Evolutionary conservation across 1,284 basidiomycete species (phyloP).

Genomic region (Pseudozyma sp.): DNA sequence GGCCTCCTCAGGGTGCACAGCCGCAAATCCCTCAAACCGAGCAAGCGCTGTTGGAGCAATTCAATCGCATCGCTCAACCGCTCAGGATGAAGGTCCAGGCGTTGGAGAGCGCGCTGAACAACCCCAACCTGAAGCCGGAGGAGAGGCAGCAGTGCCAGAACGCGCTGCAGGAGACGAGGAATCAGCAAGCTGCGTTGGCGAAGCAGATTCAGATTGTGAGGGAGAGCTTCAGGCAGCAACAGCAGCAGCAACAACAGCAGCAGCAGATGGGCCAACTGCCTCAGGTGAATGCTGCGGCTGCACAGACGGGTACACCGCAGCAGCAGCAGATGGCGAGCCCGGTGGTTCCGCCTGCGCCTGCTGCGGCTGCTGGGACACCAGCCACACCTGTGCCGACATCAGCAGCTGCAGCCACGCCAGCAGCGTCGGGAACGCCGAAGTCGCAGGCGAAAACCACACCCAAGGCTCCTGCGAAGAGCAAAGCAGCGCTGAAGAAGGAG

Average conservation of each 20-base stretch:
- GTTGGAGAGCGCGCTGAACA: conserved; percentile 49
- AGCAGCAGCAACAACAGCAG: conserved; percentile 36
- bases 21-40: conserved; percentile 52
- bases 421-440: conserved; percentile 15
- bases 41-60: conserved; percentile 56
- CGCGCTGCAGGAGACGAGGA: conserved; percentile 52
- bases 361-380: conserved; percentile 5
- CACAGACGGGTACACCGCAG: conserved; percentile 15
- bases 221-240: conserved; percentile 55
- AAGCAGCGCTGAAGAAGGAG: conserved; percentile 38
- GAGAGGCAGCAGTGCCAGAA: conserved; percentile 59
- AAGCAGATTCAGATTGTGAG: conserved; percentile 58
- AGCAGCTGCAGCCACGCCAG: background rate
- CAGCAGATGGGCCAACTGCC: conserved; percentile 17
- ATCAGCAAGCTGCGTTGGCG: conserved; percentile 56
- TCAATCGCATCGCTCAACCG: conserved; percentile 59
- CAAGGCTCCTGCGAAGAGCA: conserved; percentile 38
- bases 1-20: conserved; percentile 28
- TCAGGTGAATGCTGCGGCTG: conserved; percentile 19
- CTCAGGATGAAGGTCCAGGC: conserved; percentile 55
- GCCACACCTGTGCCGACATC: conserved; percentile 4
- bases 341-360: conserved; percentile 13
- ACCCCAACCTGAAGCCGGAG: conserved; percentile 52
- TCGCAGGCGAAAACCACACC: conserved; percentile 29
- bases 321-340: conserved; percentile 27